Percentiles rank a stretch among this genome's conserved stretches.
These are phyloP conservation scores for Trichosporon faecale DNA, from an alignment of 1,284 basidiomycete species.

Conservation along the genomic window DNA sequence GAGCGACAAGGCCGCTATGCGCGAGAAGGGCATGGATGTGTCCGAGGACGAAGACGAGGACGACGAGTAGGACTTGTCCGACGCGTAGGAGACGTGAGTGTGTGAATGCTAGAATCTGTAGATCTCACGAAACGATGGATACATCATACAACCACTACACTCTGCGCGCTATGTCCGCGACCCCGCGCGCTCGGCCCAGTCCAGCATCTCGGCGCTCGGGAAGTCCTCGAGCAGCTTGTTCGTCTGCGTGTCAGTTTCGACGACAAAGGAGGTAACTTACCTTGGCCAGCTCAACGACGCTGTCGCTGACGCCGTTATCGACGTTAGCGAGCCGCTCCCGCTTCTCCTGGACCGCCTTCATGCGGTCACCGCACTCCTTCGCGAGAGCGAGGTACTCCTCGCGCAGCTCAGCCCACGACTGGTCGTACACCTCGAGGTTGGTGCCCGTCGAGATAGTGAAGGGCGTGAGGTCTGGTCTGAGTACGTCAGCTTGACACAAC, in stretches of 20 bases:
- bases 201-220: slow-evolving; percentile 44
- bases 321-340: slow-evolving; percentile 38
- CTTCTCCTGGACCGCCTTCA: slow-evolving; percentile 40
- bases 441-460: slow-evolving; percentile 40
- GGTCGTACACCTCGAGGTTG: slow-evolving; percentile 46
- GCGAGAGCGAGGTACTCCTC: slow-evolving; percentile 45
- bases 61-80: slow-evolving; percentile 43
- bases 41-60: slow-evolving; percentile 85
- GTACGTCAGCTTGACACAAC: background rate
- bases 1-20: slow-evolving; percentile 73
- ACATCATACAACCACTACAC: slow-evolving; percentile 11
- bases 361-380: slow-evolving; percentile 33
- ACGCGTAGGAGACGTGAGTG: background rate
- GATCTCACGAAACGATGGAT: slow-evolving; percentile 2
- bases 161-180: background rate
- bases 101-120: slow-evolving; percentile 9
- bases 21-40: slow-evolving; percentile 72
- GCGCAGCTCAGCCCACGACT: slow-evolving; percentile 37
- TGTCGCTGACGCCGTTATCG: slow-evolving; percentile 40
- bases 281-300: slow-evolving; percentile 46
- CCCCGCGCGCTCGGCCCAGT: slow-evolving; percentile 41
- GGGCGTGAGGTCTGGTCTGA: slow-evolving; percentile 42
- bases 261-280: slow-evolving; percentile 29
- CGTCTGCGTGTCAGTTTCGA: slow-evolving; percentile 31
- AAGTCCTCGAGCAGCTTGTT: slow-evolving; percentile 43